phyloP scores from a whole-genome alignment of 345 rosid species.

The Salix purpurea region DNA sequence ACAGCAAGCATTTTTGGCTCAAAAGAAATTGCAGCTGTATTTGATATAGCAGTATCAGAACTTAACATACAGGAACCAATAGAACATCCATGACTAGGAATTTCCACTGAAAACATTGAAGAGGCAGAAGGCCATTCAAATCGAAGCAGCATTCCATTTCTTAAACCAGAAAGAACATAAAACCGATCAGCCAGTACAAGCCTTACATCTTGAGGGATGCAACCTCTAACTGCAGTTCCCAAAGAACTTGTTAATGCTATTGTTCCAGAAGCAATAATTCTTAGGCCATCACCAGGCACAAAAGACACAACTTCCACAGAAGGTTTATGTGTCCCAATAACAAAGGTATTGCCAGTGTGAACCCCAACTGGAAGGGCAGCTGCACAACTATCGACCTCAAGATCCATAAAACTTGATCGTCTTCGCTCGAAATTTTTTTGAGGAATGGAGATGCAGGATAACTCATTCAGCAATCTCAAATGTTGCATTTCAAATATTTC shows the following conservation, averaged over 20 bases:
- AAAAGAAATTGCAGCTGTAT: slow-evolving; percentile 22
- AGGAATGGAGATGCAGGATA: slow-evolving; percentile 85
- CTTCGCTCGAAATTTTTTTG: slow-evolving; percentile 47
- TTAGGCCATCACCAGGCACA: slow-evolving; percentile 57
- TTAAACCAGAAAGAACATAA: slow-evolving; percentile 83
- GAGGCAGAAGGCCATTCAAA: slow-evolving; percentile 79
- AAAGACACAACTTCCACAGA: slow-evolving; percentile 86
- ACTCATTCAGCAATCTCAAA: slow-evolving; percentile 66
- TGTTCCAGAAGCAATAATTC: slow-evolving; percentile 71
- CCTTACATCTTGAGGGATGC: slow-evolving; percentile 96
- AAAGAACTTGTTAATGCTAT: slow-evolving; percentile 56
- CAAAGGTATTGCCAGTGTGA: slow-evolving; percentile 56
- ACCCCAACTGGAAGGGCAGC: slow-evolving; percentile 57
- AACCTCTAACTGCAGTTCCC: slow-evolving; percentile 76
- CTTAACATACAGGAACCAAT: slow-evolving; percentile 30
- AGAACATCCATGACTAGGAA: slow-evolving; percentile 16
- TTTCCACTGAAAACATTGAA: slow-evolving; percentile 31
- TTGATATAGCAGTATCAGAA: slow-evolving; percentile 23
- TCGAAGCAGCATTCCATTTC: slow-evolving; percentile 97
- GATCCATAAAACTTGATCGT: slow-evolving; percentile 31
- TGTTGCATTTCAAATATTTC: slow-evolving; percentile 79
- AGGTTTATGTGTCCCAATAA: slow-evolving; percentile 93
- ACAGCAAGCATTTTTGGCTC: slow-evolving; percentile 24
- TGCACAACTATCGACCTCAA: slow-evolving; percentile 24
- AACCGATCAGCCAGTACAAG: slow-evolving; percentile 77